These are phyloP conservation scores for Cephaloascus fragrans DNA, from an alignment of 805 yeast species.

Conservation along the genomic window DNA sequence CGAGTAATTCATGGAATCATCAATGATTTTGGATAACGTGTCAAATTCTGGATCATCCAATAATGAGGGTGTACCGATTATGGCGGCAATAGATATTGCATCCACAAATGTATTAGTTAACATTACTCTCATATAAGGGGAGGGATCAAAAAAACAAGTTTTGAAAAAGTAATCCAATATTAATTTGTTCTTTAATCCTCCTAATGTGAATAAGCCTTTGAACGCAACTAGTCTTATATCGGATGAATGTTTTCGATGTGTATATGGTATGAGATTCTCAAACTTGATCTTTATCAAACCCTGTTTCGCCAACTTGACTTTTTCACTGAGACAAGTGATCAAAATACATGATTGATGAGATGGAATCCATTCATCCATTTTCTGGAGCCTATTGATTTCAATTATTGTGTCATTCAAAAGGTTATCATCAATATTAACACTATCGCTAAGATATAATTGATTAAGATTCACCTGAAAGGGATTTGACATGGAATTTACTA, in stretches of 20 bases:
- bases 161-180: constrained; percentile 56
- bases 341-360: constrained; percentile 53
- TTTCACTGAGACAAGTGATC: constrained; percentile 45
- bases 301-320: constrained; percentile 44
- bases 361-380: constrained; percentile 83
- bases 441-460: constrained; percentile 8
- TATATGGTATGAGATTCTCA: constrained; percentile 44
- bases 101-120: constrained; percentile 36
- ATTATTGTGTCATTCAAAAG: constrained; percentile 24
- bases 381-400: constrained; percentile 66
- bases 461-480: background rate
- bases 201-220: constrained; percentile 57
- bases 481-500: constrained; percentile 24
- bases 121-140: constrained; percentile 35
- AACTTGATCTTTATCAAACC: constrained; percentile 45
- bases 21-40: constrained; percentile 18
- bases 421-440: constrained; percentile 11
- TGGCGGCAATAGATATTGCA: constrained; percentile 58
- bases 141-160: constrained; percentile 41
- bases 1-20: constrained; percentile 8
- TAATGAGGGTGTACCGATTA: constrained; percentile 46
- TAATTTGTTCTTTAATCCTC: constrained; percentile 62
- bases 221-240: constrained; percentile 62
- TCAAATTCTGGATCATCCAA: constrained; percentile 60
- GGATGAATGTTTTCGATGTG: constrained; percentile 32